Conservation (phyloP, 2,329 filamentous ascomycete genomes). For the Plectosphaerella cucumerina region DNA sequence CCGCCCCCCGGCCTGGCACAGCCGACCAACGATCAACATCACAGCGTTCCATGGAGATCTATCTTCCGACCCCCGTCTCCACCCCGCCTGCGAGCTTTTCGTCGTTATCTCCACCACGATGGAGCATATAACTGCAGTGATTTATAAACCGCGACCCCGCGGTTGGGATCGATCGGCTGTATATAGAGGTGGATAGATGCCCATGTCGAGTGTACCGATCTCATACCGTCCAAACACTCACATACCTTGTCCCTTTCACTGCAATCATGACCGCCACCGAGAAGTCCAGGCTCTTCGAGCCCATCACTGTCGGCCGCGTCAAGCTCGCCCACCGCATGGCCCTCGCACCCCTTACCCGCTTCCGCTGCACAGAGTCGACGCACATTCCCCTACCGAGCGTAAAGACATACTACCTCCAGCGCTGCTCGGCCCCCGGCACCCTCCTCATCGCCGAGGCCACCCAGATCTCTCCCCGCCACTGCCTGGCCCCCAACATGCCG, state of each 20-base stretch:
- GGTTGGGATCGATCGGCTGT: too few relatives aligned
- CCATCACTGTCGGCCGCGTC: constrained; percentile 14
- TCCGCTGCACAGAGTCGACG: constrained; percentile 12
- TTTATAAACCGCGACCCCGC: too few relatives aligned
- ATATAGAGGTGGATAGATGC: too few relatives aligned
- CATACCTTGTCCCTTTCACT: too few relatives aligned
- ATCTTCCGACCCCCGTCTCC: not conserved
- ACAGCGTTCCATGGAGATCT: too few relatives aligned
- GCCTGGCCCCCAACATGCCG: constrained; percentile 39
- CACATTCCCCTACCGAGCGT: constrained; percentile 18
- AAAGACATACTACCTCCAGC: constrained; percentile 39
- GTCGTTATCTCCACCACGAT: not conserved
- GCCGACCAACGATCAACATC: too few relatives aligned
- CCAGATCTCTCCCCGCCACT: constrained; percentile 29
- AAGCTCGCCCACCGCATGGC: constrained; percentile 17
- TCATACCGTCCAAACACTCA: too few relatives aligned
- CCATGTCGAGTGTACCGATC: too few relatives aligned
- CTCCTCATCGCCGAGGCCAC: constrained; percentile 42
- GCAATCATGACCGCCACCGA: not conserved
- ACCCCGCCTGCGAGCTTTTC: not conserved
- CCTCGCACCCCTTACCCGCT: constrained; percentile 18
- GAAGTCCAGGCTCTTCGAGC: constrained; percentile 13
- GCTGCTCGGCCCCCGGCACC: constrained; percentile 34
- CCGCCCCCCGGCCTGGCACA: not conserved
- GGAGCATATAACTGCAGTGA: not conserved